Percentiles rank a stretch among this genome's conserved stretches.
Evolutionary conservation across 768 basidiomycete genomes (phyloP).

Genomic region (Termitomyces sp.): DNA sequence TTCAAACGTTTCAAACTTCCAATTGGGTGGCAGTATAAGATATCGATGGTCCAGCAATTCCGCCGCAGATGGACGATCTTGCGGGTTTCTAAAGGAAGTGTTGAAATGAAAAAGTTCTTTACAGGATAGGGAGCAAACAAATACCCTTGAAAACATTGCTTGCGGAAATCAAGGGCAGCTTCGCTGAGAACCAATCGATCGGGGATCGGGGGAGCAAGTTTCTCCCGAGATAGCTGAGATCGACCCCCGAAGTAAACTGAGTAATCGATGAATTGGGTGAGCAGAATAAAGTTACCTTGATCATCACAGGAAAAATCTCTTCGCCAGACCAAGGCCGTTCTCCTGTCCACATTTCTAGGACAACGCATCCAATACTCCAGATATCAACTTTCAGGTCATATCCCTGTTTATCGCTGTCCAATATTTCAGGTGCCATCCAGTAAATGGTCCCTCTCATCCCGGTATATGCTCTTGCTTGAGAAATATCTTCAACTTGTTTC

Average conservation of each 20-base stretch:
- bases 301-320: constrained; percentile 70
- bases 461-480: constrained; percentile 55
- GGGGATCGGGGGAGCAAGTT: constrained; percentile 73
- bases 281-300: constrained; percentile 47
- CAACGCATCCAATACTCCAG: constrained; percentile 92
- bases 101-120: neutral
- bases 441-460: constrained; percentile 87
- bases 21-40: constrained; percentile 47
- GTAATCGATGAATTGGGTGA: neutral
- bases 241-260: neutral
- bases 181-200: constrained; percentile 54
- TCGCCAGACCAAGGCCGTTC: constrained; percentile 80
- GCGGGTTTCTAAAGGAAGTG: constrained; percentile 49
- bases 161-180: constrained; percentile 66
- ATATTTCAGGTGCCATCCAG: constrained; percentile 95
- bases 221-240: constrained; percentile 58
- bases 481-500: constrained; percentile 75
- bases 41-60: constrained; percentile 64
- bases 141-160: constrained; percentile 73
- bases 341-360: constrained; percentile 96
- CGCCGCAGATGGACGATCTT: constrained; percentile 60
- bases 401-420: constrained; percentile 62
- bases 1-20: constrained; percentile 30
- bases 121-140: constrained; percentile 12
- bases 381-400: constrained; percentile 96